A percentile compares a stretch with the other conserved stretches of the same genome.
Conservation (phyloP, 352 stramenopile species). For the Pythium insidiosum region DNA sequence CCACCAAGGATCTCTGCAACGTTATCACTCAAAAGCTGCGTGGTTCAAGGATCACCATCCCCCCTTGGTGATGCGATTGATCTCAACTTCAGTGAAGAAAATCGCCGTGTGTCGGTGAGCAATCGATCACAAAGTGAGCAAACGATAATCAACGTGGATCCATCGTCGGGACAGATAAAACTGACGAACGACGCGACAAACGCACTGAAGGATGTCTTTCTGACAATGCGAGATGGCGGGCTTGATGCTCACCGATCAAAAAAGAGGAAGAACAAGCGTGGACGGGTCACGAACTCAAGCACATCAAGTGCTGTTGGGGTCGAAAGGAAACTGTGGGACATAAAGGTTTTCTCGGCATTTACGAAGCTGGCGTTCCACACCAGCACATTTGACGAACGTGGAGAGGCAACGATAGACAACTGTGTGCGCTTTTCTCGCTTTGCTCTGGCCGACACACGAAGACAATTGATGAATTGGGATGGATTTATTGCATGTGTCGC, state of each 20-base stretch:
- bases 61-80: too few relatives aligned
- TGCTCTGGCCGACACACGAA: not conserved
- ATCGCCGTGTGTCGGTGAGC: too few relatives aligned
- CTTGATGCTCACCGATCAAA: slow-evolving; percentile 2
- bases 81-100: too few relatives aligned
- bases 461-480: slow-evolving; percentile 2
- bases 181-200: not conserved
- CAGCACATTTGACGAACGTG: slow-evolving; percentile 8
- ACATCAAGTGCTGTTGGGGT: not conserved
- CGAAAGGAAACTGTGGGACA: too few relatives aligned
- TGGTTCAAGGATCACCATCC: too few relatives aligned
- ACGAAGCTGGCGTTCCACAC: slow-evolving; percentile 9
- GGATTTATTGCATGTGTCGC: slow-evolving; percentile 13
- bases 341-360: slow-evolving; percentile 64
- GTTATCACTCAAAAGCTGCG: too few relatives aligned
- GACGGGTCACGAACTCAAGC: slow-evolving; percentile 2
- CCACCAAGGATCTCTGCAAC: too few relatives aligned
- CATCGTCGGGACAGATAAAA: too few relatives aligned
- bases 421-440: slow-evolving; percentile 58
- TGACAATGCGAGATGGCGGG: slow-evolving; percentile 8
- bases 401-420: slow-evolving; percentile 19
- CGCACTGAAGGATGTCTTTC: not conserved
- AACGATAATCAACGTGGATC: too few relatives aligned
- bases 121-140: too few relatives aligned
- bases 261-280: slow-evolving; percentile 48